These are phyloP conservation scores for Clavispora carvajalis DNA, from an alignment of 805 yeast species.

Conservation along the genomic window DNA sequence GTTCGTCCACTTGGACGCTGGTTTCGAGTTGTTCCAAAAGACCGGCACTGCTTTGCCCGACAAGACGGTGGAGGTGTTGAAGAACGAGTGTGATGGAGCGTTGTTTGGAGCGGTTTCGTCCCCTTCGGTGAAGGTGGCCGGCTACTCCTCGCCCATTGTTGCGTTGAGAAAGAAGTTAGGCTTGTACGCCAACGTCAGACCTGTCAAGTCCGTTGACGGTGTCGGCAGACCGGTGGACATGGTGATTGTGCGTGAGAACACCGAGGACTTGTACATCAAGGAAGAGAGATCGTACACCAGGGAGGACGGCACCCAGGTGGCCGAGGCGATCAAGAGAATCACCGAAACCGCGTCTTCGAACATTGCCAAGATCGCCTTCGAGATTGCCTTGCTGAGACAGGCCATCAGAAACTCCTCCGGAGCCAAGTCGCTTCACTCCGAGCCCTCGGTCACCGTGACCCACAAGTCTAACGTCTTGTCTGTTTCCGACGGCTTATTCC, in stretches of 20 bases:
- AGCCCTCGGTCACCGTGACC: constrained; percentile 79
- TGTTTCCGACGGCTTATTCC: constrained; percentile 90
- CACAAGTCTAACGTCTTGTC: constrained; percentile 95
- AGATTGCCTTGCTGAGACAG: constrained; percentile 90
- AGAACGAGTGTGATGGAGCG: constrained; percentile 90
- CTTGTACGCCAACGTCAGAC: constrained; percentile 93
- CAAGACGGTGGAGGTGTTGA: constrained; percentile 74
- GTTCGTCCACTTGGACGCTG: constrained; percentile 86
- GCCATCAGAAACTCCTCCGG: constrained; percentile 60
- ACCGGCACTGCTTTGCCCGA: constrained; percentile 97
- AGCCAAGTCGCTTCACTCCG: constrained; percentile 27
- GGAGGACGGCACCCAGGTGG: constrained; percentile 81
- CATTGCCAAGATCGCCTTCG: constrained; percentile 87
- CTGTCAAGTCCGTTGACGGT: constrained; percentile 89
- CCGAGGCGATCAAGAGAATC: constrained; percentile 97
- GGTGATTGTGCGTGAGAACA: constrained; percentile 97
- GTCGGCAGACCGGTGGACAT: constrained; percentile 88
- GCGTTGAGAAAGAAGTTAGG: constrained; percentile 96
- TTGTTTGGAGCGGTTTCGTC: constrained; percentile 96
- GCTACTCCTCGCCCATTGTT: constrained; percentile 97
- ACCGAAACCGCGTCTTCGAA: constrained; percentile 78
- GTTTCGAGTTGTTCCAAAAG: constrained; percentile 86
- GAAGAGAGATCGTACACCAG: constrained; percentile 75
- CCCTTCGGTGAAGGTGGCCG: constrained; percentile 89
- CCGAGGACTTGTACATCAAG: constrained; percentile 95